phyloP scores from a whole-genome alignment of 2,329 filamentous ascomycete species.

The Thermothelomyces thermophilus region DNA sequence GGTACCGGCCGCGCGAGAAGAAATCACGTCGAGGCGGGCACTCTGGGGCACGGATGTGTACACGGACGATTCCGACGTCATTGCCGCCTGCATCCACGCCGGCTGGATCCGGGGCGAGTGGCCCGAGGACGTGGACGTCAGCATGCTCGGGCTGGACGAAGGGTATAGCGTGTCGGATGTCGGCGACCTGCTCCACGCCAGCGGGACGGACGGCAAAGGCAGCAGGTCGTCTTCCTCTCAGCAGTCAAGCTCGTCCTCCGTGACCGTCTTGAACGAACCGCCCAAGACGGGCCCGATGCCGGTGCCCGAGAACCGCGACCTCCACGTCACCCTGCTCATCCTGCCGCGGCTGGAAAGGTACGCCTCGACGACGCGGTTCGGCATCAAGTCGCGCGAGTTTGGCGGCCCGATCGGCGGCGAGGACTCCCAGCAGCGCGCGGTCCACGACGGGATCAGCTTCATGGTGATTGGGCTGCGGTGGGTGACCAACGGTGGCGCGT shows the following conservation, averaged over 20 bases:
- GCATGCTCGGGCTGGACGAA: conserved; percentile 54
- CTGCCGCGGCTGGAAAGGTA: conserved; percentile 76
- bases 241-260: conserved; percentile 21
- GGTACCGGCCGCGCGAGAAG: conserved; percentile 61
- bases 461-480: conserved; percentile 76
- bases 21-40: conserved; percentile 72
- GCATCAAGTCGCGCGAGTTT: conserved; percentile 76
- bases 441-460: conserved; percentile 83
- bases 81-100: conserved; percentile 87
- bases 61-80: conserved; percentile 88
- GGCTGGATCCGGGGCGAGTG: conserved; percentile 91
- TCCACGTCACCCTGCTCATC: conserved; percentile 81
- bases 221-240: not conserved
- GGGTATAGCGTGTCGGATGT: conserved; percentile 25
- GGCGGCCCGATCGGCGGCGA: conserved; percentile 46
- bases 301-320: conserved; percentile 63
- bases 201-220: conserved; percentile 18
- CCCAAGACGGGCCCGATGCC: conserved; percentile 55
- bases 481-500: conserved; percentile 68
- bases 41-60: conserved; percentile 94
- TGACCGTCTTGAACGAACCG: conserved; percentile 44
- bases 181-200: conserved; percentile 28
- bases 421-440: conserved; percentile 29
- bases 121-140: conserved; percentile 67
- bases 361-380: conserved; percentile 65